Evolutionary conservation across 331 rosid species (phyloP), one percentile per base, ranked within the genome.

Genomic region (Erythrophleum ivorense): DNA sequence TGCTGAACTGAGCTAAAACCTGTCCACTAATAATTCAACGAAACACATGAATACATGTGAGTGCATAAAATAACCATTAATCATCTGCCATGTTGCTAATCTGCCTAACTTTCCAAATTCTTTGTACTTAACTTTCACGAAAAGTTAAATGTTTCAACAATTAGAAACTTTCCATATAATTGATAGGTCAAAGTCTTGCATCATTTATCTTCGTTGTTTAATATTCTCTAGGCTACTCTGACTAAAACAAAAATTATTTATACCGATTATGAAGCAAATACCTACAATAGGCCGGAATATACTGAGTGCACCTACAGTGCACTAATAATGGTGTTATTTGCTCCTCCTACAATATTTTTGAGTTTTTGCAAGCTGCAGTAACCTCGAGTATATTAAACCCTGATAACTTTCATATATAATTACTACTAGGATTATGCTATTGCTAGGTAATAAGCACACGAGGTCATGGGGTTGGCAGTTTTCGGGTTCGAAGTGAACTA

Each of bases 161-260:
- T 24, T 62, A 64, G 59, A 76, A 38, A 75, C 67, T 15, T 43
- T 60, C 59, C 54, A 45, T 76, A 41, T 29, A 40, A 57, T 40
- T 19, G 16, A 19, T 43, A 48, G 24, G 43, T 75, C 34, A 75
- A 43, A 43, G 11, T 29, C 45, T 76, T 21, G 41, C 49, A 41
- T 12, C 54, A 69, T 43, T 69, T 45, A 69, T 45, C 74, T 4
- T 69, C 50, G 9, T 43, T 19, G 55, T 6, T 43, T 69, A 45
- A 19, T 12, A 21, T 53, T 18, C 59, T 53, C 59, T 15, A 4
- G 0, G 29, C 29, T 24, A 1, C 59, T 53, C 59, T 53, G 21
- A 53, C 24, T 16, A n/a, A 53, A 53, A 16, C 21, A 53, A 48
- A 24, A 24, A 24, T 24, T 1, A 43, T 4, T 43, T 43, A 4